These are phyloP conservation scores for Aschersonia sp. DNA, from an alignment of 2,329 filamentous ascomycete species.

Conservation along the genomic window DNA sequence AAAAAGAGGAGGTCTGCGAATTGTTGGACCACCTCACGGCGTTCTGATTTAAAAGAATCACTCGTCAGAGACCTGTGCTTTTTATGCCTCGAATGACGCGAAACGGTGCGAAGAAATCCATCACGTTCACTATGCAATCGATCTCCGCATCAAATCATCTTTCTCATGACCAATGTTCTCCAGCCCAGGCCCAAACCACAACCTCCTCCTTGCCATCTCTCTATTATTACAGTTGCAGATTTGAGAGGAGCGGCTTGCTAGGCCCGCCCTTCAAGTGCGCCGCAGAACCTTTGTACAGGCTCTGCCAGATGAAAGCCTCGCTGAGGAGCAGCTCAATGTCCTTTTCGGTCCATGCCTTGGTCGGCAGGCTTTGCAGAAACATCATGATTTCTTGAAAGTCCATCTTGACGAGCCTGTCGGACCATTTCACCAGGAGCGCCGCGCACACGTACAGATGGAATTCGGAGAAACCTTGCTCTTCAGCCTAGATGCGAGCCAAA, in stretches of 20 bases:
- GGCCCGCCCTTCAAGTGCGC: constrained; percentile 60
- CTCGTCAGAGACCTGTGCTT: no score
- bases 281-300: constrained; percentile 83
- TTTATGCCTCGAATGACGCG: no score
- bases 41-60: no score
- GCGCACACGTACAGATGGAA: constrained; percentile 98
- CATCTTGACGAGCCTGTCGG: constrained; percentile 86
- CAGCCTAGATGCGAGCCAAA: constrained; percentile 44
- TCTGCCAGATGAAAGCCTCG: constrained; percentile 98
- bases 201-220: no score
- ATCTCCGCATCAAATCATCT: no score
- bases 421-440: constrained; percentile 97
- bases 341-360: constrained; percentile 90
- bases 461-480: constrained; percentile 95
- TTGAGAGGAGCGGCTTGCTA: constrained; percentile 18
- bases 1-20: no score
- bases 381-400: constrained; percentile 99
- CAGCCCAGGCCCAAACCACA: no score
- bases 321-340: constrained; percentile 91
- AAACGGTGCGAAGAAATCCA: no score
- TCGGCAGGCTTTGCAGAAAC: constrained; percentile 92
- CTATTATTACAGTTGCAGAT: constrained; percentile 18
- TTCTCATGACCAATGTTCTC: no score
- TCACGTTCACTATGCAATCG: no score
- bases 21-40: no score